Base-by-base conservation (phyloP, 2,329 filamentous ascomycete genomes). In the Eutypa lata region DNA sequence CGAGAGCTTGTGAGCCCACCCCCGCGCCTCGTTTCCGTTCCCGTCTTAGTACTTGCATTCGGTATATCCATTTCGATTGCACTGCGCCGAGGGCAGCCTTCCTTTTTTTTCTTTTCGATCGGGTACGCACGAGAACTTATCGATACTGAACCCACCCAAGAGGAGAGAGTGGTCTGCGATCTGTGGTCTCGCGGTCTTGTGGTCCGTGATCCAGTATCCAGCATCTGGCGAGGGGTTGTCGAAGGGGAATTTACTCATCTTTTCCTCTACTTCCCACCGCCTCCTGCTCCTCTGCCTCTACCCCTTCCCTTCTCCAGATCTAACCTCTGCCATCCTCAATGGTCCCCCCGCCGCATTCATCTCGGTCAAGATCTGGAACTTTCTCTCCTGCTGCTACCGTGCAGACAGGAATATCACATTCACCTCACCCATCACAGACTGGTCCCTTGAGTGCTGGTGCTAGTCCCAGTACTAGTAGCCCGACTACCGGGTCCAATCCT, bases 401-500 rank as follows among this genome's bases (percentile, higher is more conserved):
- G 61, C 79, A 83, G 69, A 82, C 79, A 66, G 79, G 79, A 69
- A 70, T 72, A 59, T 75, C 73, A 67, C 77, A 83, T 68, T 81
- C 80, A 56, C 77, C 80, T 48, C 78, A 83, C 72, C 76, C 78
- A 63, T 80, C 81, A 62, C 80, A 83, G 68, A 67, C 76, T 66
- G 78, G 78, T 63, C 74, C 76, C 65, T 71, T 82, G 68, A 83
- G 79, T 76, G 78, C 80, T 76, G 79, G 76, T 73, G 80, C 80
- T 61, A 84, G 80, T 71, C 80, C 80, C 64, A 82, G 78, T 74
- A 82, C 79, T 65, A 82, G 75, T 72, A 85, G 82, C 73, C 81
- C 81, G 68, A 84, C 68, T 48, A 61, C 80, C 66, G 80, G 80
- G 71, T 77, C 75, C 60, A 83, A 74, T 68, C 87, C 87, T 68